These are phyloP conservation scores for Neohortaea acidophila DNA, from an alignment of 495 filamentous ascomycete species.

Conservation along the genomic window DNA sequence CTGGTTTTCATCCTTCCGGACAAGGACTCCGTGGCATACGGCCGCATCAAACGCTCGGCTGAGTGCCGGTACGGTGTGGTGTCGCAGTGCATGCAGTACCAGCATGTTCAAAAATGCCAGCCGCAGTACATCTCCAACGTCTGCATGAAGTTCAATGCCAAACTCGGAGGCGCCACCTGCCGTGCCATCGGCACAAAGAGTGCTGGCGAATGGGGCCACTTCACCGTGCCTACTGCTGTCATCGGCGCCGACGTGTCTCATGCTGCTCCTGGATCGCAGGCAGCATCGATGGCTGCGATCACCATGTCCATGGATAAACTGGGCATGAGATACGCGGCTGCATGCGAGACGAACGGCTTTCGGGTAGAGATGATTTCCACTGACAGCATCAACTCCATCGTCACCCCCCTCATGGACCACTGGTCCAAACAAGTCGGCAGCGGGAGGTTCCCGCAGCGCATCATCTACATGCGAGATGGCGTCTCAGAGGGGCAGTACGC, in stretches of 20 bases:
- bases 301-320: slow-evolving; percentile 57
- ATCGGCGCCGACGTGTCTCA: slow-evolving; percentile 89
- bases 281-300: slow-evolving; percentile 73
- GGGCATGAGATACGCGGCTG: slow-evolving; percentile 53
- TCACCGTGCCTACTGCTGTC: slow-evolving; percentile 43
- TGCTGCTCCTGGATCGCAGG: slow-evolving; percentile 43
- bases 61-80: slow-evolving; percentile 68
- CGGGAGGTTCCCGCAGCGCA: slow-evolving; percentile 39
- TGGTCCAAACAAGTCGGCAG: slow-evolving; percentile 46
- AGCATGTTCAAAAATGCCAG: slow-evolving; percentile 44
- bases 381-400: slow-evolving; percentile 45
- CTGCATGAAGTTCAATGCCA: slow-evolving; percentile 86
- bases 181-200: slow-evolving; percentile 26
- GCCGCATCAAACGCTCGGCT: slow-evolving; percentile 63
- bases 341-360: slow-evolving; percentile 61
- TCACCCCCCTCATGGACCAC: slow-evolving; percentile 42
- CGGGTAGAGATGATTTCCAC: slow-evolving; percentile 58
- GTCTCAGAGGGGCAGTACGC: slow-evolving; percentile 74
- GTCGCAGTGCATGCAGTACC: slow-evolving; percentile 52
- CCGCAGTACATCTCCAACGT: slow-evolving; percentile 79
- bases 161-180: slow-evolving; percentile 70
- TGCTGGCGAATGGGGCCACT: slow-evolving; percentile 7
- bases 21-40: slow-evolving; percentile 51
- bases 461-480: slow-evolving; percentile 92
- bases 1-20: slow-evolving; percentile 52